Evolutionary conservation across 73 alveolate species (phyloP), one percentile per base, ranked within the genome.

Genomic region (Symbiodinium pilosum): DNA sequence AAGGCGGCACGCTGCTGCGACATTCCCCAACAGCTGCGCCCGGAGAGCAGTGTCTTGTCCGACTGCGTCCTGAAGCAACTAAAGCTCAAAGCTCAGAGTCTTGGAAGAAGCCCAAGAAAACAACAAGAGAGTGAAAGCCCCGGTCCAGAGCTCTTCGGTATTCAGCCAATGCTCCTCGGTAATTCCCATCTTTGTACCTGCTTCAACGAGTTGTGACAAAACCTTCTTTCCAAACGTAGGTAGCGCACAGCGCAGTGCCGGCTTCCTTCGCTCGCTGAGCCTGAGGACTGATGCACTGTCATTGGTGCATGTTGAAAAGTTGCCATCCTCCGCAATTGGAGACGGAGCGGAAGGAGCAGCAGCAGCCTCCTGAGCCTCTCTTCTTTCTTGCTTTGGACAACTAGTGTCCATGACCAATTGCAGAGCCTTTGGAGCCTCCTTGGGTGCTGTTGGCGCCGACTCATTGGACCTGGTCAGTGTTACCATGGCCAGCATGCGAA

Each of bases 111-210:
- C n/a, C n/a, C n/a, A n/a, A n/a, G n/a, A n/a, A n/a, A n/a, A n/a
- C n/a, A n/a, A n/a, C n/a, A n/a, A n/a, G n/a, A n/a, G n/a, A n/a
- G n/a, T 14, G 59, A 47, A 64, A 38, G 38, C 81, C 81, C 81
- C 81, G 32, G 95, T 88, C 98, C 91, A 92, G 41, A 9, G 98
- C 98, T 38, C 56, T 69, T 21, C 89, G 88, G 98, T 92, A 92
- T 32, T 69, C 83, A 30, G 43, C 28, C 83, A 92, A 26, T 8
- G 98, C 98, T 32, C 89, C 98, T 1, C 89, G 98, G 68, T 92
- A 92, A 56, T 92, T 83, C 21, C 98, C 98, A 20, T 92, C 98
- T 56, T 73, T 69, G 91, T 92, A 92, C 91, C 98, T 92, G 83
- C 5, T 5, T 24, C 41, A 24, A 73, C 30, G 30, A 32, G 20